Conservation (phyloP, 345 rosid species). For the Mallotus nudiflorus region DNA sequence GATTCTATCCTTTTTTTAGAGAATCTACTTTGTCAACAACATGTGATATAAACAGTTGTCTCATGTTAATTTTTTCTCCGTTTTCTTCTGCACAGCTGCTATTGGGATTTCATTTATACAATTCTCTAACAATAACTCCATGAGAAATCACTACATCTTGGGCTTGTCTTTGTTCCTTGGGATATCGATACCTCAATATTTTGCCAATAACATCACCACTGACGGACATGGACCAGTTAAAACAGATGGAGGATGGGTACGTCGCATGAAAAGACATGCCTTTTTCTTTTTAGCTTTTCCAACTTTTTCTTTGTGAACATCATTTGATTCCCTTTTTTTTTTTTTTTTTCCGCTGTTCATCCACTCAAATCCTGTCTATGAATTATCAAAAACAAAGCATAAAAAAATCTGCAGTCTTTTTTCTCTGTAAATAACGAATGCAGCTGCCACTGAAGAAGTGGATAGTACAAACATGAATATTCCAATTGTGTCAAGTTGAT, state of each 20-base stretch:
- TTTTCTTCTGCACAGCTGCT: slow-evolving; percentile 52
- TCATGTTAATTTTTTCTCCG: not conserved
- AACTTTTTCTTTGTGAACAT: not conserved
- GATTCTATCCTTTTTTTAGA: not conserved
- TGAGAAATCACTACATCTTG: slow-evolving; percentile 83
- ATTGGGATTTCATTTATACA: slow-evolving; percentile 85
- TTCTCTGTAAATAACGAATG: not conserved
- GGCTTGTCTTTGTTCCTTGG: slow-evolving; percentile 87
- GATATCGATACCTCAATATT: slow-evolving; percentile 83
- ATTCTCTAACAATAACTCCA: slow-evolving; percentile 74
- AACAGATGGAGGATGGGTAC: slow-evolving; percentile 89
- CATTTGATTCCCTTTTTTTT: not conserved
- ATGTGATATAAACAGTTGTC: not conserved
- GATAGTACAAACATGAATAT: not conserved
- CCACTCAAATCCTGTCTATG: not conserved
- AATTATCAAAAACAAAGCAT: not conserved
- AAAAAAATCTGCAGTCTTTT: not conserved
- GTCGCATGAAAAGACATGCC: slow-evolving; percentile 21
- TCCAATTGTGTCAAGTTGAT: not conserved
- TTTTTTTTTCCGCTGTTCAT: no score
- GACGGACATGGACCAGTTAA: slow-evolving; percentile 77
- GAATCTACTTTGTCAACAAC: not conserved
- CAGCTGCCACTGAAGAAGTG: not conserved
- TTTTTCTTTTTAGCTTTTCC: slow-evolving; percentile 1
- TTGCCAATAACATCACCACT: slow-evolving; percentile 40